phyloP scores from a whole-genome alignment of 1,284 basidiomycete species.

The Ceratobasidium sp. region DNA sequence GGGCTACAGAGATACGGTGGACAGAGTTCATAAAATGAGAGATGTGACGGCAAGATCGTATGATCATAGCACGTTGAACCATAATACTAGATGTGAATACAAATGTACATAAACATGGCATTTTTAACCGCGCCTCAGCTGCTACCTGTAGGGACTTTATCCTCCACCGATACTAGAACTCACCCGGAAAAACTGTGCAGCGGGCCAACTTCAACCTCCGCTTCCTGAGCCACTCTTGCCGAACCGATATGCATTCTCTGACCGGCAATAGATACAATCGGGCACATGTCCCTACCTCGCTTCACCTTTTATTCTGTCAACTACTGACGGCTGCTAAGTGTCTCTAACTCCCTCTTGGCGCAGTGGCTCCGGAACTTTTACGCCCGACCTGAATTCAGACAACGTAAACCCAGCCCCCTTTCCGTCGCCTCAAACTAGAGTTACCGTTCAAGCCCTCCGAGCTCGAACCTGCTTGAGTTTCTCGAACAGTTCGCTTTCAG shows the following conservation, averaged over 20 bases:
- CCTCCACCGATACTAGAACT: slow-evolving; percentile 2
- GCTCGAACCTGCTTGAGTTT: slow-evolving; percentile 16
- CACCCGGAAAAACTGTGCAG: neutral
- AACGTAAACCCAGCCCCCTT: slow-evolving; percentile 29
- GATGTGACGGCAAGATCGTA: no score
- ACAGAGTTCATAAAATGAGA: no score
- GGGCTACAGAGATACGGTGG: no score
- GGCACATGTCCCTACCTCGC: slow-evolving; percentile 16
- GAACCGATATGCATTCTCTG: slow-evolving; percentile 37
- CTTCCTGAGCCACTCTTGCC: slow-evolving; percentile 21
- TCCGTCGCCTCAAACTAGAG: neutral
- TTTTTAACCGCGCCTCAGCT: slow-evolving; percentile 36
- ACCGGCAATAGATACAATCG: slow-evolving; percentile 9
- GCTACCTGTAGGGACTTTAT: slow-evolving; percentile 17
- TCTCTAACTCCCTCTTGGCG: slow-evolving; percentile 13
- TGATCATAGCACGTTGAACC: no score
- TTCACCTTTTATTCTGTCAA: neutral
- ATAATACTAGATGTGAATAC: no score
- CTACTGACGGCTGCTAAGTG: neutral
- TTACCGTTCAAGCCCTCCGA: neutral
- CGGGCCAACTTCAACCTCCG: neutral
- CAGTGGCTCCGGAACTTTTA: slow-evolving; percentile 37
- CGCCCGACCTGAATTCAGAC: neutral
- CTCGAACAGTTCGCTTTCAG: neutral
- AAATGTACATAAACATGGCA: no score